Evolutionary conservation across 768 basidiomycete genomes (phyloP).

Genomic region (Boletus tomentosulus): DNA sequence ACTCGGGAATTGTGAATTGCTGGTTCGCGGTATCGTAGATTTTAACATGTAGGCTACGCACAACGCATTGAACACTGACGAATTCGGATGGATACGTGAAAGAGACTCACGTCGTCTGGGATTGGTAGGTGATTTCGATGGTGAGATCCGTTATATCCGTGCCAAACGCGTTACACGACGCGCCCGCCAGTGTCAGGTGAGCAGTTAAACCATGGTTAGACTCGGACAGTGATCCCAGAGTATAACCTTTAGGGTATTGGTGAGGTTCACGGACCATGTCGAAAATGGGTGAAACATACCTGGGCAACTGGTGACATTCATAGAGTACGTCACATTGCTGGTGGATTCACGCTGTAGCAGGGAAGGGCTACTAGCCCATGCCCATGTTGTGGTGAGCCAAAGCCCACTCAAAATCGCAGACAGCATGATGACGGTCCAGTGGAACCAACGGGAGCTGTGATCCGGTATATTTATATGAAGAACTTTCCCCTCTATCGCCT

Average conservation of each 20-base stretch:
- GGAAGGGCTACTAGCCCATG: slow-evolving; percentile 1
- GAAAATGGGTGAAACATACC: slow-evolving; percentile 12
- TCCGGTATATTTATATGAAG: neutral
- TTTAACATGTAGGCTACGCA: slow-evolving; percentile 57
- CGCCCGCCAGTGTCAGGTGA: slow-evolving; percentile 48
- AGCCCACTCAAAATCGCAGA: slow-evolving; percentile 8
- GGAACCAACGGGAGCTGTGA: neutral
- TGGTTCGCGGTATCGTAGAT: slow-evolving; percentile 56
- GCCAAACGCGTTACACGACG: slow-evolving; percentile 64
- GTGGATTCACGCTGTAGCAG: slow-evolving; percentile 4
- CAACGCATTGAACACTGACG: neutral
- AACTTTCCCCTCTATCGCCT: neutral
- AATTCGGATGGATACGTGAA: neutral
- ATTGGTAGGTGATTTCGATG: slow-evolving; percentile 67
- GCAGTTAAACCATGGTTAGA: slow-evolving; percentile 50
- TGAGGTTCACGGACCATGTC: neutral
- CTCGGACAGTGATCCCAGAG: slow-evolving; percentile 41
- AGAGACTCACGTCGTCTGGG: slow-evolving; percentile 40
- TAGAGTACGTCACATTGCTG: slow-evolving; percentile 13
- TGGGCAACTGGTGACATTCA: slow-evolving; percentile 32
- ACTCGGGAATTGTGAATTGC: slow-evolving; percentile 66
- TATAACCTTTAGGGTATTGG: slow-evolving; percentile 44
- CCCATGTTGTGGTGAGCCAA: slow-evolving; percentile 2
- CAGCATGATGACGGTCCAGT: slow-evolving; percentile 4
- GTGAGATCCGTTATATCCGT: slow-evolving; percentile 53